Base-by-base conservation (phyloP, 371 early-diverging fungal genomes). In the Mortierella sp. region DNA sequence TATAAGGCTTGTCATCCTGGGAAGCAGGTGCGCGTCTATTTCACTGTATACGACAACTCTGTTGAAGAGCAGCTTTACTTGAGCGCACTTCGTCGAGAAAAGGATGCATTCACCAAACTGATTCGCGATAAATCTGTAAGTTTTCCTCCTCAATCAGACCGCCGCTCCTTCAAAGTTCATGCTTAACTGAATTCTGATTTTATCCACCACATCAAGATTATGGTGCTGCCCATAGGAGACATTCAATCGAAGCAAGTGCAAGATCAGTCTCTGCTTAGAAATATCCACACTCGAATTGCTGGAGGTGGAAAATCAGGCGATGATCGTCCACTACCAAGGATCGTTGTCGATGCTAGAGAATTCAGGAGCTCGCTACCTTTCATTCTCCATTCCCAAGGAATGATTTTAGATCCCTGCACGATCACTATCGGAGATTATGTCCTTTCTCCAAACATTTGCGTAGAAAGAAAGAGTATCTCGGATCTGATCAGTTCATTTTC, bases 341-440 rank as follows among this genome's bases (percentile, higher is more conserved):
- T 99, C 1, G 86, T 97, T 8, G 96, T 99, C 0, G 99, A 99
- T 83, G 89, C 95, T 72, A 93, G 99, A 66, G 99, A 99, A 81
- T 97, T 99, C 74, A 90, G 98, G 26, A 93, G 97, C 30, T 90
- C 96, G 4, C 79, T 99, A 32, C 99, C 99, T 2, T 92, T 94
- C 12, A 90, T 96, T 28, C 85, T 99, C 3, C 96, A 97, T 73
- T 90, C 91, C 37, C 89, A 91, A 47, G 93, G 95, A 5, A 87
- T 97, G 75, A 83, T 88, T 20, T 83, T 99, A 4, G 78, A 89
- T 18, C 95, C 99, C 3, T 92, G 92, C 72, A 98, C 98, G 0
- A 85, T 99, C 16, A 90, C 93, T 76, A 92, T 99, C 0, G 99
- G 99, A 39, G 99, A 99, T 84, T 99, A 99, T 83, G 88, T 99